phyloP scores from a whole-genome alignment of 2,329 filamentous ascomycete species.

The Paraconiothyrium brasiliense region DNA sequence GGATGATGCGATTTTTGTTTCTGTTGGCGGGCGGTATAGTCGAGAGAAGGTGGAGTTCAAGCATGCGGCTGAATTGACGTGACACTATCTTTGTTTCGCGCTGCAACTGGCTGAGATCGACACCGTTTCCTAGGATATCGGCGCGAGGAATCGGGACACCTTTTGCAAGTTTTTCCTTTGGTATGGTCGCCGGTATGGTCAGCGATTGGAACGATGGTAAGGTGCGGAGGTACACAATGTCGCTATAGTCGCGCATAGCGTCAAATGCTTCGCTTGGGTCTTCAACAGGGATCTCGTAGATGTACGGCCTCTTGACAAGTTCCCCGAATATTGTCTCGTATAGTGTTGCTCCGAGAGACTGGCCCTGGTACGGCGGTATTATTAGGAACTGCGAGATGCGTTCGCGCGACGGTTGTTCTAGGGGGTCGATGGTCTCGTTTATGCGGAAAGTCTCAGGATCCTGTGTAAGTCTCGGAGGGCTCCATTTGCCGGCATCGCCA shows the following conservation, averaged over 20 bases:
- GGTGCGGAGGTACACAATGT: constrained; percentile 71
- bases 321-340: constrained; percentile 81
- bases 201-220: constrained; percentile 67
- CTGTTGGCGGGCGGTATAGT: constrained; percentile 62
- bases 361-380: constrained; percentile 83
- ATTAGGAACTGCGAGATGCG: constrained; percentile 95
- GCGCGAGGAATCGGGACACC: constrained; percentile 59
- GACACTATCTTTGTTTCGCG: constrained; percentile 74
- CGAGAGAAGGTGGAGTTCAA: constrained; percentile 77
- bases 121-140: constrained; percentile 66
- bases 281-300: constrained; percentile 88
- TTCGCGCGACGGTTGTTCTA: constrained; percentile 76
- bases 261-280: constrained; percentile 91
- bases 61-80: constrained; percentile 77
- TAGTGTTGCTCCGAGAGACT: constrained; percentile 80
- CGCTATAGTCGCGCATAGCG: constrained; percentile 78
- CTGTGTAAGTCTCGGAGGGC: constrained; percentile 35
- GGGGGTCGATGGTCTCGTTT: constrained; percentile 54
- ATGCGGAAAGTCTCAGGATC: constrained; percentile 43
- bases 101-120: constrained; percentile 66
- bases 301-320: constrained; percentile 72
- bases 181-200: constrained; percentile 59
- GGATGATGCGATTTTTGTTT: constrained; percentile 56
- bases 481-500: constrained; percentile 53
- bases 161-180: constrained; percentile 62